Base-by-base conservation (phyloP, 257 asterid genomes). In the Solanum arcanum region DNA sequence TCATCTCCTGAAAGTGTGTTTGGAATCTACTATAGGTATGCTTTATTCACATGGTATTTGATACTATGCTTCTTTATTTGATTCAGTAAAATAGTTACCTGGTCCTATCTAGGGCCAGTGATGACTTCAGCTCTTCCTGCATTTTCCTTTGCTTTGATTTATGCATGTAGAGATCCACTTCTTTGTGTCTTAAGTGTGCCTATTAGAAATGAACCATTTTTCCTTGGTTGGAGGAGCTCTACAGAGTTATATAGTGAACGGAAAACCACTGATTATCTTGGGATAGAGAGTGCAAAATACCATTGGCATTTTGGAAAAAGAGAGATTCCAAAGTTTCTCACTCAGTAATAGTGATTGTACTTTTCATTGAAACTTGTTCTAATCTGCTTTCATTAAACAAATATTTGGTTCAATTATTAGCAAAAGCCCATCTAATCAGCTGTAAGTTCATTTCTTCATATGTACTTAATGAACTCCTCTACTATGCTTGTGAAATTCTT, bases 1-100 rank as follows among this genome's bases (percentile, higher is more conserved):
- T 90, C 88, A 64, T 89, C 91, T 93, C 85, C 90, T 97, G 92
- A 91, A 91, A 90, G 94, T 90, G 86, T 92, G 92, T 92, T 90
- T 97, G 91, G 92, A 93, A 83, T 94, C 92, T 88, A 74, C 90
- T 68, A 88, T 90, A 89, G 99, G 99, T 94, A 93, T 78, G 70
- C 77, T 64, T 83, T 84, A 35, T 33, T 29, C 10, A 46, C 27
- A n/a, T 75, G 16, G 25, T 86, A 13, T 73, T 72, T 46, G 68
- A 46, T 59, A 44, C 41, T 6, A 31, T 7, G 44, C 69, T 18
- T 46, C 73, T n/a, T 35, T 33, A 64, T 44, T 76, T 84, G 42
- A 29, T 47, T 80, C 27, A 6, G 42, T 60, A 41, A 23, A 18
- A 39, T 9, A 29, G 25, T 46, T 41, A 20, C 46, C 20, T 83